phyloP scores from a whole-genome alignment of 2,329 filamentous ascomycete species.

The Didymella lethalis region DNA sequence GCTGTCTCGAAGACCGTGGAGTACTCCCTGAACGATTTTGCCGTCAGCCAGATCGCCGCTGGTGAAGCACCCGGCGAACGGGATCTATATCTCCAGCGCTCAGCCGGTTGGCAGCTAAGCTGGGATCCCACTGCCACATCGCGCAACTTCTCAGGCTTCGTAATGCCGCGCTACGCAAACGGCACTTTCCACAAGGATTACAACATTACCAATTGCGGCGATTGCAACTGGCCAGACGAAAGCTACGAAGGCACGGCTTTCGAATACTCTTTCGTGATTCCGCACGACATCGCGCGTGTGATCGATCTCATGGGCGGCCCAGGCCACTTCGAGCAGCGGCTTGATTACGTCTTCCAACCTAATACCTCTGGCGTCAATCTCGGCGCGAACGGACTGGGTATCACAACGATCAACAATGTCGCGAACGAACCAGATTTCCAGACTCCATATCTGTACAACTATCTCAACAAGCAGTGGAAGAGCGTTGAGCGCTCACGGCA shows the following conservation, averaged over 20 bases:
- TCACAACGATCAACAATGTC: constrained; percentile 49
- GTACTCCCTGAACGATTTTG: constrained; percentile 56
- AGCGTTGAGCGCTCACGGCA: constrained; percentile 44
- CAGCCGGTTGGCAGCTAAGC: constrained; percentile 54
- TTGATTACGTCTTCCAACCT: constrained; percentile 54
- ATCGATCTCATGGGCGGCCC: constrained; percentile 55
- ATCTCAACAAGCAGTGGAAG: constrained; percentile 52
- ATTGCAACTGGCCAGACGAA: constrained; percentile 53
- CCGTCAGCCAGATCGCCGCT: constrained; percentile 52
- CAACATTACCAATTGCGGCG: constrained; percentile 54
- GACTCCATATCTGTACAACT: constrained; percentile 54
- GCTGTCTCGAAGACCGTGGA: constrained; percentile 54
- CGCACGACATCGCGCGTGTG: constrained; percentile 53
- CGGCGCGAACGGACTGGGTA: constrained; percentile 47
- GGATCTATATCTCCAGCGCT: constrained; percentile 50
- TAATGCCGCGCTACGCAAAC: constrained; percentile 49
- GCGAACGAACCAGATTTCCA: constrained; percentile 53
- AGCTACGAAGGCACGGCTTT: constrained; percentile 55
- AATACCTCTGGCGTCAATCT: constrained; percentile 49
- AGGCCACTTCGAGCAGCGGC: constrained; percentile 49
- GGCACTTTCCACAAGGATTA: constrained; percentile 50
- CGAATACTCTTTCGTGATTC: constrained; percentile 56
- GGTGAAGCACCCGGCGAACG: constrained; percentile 52
- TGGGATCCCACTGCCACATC: constrained; percentile 51
- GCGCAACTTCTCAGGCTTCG: constrained; percentile 49